Evolutionary conservation across 2,329 filamentous ascomycete species (phyloP), one percentile per base, ranked within the genome.

Genomic region (Fusarium tricinctum): DNA sequence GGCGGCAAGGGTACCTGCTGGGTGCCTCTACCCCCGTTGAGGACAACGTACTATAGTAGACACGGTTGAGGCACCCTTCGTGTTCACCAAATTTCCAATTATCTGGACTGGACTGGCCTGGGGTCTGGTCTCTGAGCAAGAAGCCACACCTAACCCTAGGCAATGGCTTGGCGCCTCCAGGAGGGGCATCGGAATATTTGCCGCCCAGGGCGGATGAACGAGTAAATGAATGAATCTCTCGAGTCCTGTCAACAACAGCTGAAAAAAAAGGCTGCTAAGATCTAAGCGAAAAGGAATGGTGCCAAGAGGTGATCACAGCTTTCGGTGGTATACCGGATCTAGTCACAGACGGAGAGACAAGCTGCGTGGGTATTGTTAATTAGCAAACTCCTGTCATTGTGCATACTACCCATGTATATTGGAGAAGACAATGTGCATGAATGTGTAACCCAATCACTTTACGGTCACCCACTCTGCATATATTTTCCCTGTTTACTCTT

Each of bases 261-360:
- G 28, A 30, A 10, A 30, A 10, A 30, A 30, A 30, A 30, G 10
- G 39, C 58, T 62, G 59, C 68, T 71, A 71, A 62, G 69, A 71
- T 71, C 68, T 71, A 69, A 55, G 54, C 69, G 58, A 69, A 61
- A 58, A 58, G 4, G 30, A 33, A 33, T 14, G 7, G 30, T 33
- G 30, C 30, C 30, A 14, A 33, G 5, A 30, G 30, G 14, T 33
- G 30, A 66, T 58, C 60, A 46, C 32, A 45, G 52, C 51, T 38
- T 51, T 10, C 30, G 30, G 14, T 44, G 46, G 44, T 14, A 32
- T 47, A 44, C 50, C 68, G 55, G 66, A 70, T 72, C 61, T 58
- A 60, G 48, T 52, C 40, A 43, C 22, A 46, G 45, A 47, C 10
- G 35, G 32, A 39, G 28, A 46, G n/a, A 38, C 17, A 40, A 23